Conservation (phyloP, 495 filamentous ascomycete species). For the Daldinia bambusicola region DNA sequence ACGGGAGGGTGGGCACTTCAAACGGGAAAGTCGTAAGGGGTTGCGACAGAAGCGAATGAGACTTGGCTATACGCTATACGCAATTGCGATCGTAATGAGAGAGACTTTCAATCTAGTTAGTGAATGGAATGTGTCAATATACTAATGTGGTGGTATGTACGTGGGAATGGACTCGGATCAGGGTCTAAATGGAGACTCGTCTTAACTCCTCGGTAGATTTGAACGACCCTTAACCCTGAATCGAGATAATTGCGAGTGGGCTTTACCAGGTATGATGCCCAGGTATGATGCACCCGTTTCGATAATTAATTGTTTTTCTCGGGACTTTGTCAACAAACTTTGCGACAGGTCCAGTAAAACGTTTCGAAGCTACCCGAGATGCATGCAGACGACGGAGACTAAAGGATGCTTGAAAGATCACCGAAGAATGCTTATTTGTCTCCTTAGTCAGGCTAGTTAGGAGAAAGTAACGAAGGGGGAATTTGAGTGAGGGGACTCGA, state of each 20-base stretch:
- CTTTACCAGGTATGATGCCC: constrained; percentile 24
- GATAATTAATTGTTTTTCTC: constrained; percentile 10
- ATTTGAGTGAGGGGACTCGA: neutral
- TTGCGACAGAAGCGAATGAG: constrained; percentile 24
- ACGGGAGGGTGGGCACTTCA: constrained; percentile 34
- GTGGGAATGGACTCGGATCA: constrained; percentile 10
- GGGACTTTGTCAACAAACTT: constrained; percentile 20
- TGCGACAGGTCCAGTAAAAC: constrained; percentile 8
- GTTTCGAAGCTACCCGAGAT: constrained; percentile 22
- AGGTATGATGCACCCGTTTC: constrained; percentile 17
- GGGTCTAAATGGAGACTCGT: constrained; percentile 18
- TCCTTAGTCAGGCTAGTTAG: neutral
- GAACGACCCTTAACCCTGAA: constrained; percentile 32
- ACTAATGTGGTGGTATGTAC: constrained; percentile 9
- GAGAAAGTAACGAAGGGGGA: constrained; percentile 4
- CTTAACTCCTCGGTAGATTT: constrained; percentile 10
- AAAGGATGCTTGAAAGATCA: neutral
- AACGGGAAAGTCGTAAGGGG: constrained; percentile 32
- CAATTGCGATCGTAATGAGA: constrained; percentile 32
- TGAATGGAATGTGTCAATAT: constrained; percentile 20
- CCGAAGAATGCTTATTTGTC: neutral
- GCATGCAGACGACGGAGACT: constrained; percentile 8
- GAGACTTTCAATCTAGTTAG: constrained; percentile 14
- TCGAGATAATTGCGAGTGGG: constrained; percentile 23
- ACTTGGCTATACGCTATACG: constrained; percentile 34